Evolutionary conservation across 306 rosid species (phyloP), one percentile per base, ranked within the genome.

Genomic region (Oemleria cerasiformis): DNA sequence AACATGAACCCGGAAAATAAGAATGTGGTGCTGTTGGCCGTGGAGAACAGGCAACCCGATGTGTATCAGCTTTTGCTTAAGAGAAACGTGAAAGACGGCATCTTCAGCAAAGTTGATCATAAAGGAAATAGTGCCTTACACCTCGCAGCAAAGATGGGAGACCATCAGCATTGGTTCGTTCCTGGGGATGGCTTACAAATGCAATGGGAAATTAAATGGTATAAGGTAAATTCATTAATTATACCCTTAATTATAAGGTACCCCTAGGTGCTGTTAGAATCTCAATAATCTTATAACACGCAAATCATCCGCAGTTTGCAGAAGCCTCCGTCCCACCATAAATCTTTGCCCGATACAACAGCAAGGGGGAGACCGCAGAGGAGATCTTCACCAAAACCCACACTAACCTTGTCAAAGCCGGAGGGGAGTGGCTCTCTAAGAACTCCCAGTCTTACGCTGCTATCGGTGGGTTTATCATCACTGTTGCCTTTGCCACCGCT

Each of bases 191-290:
- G 92, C 0, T 61, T 85, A 34, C 90, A 87, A 78, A 85, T 89
- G 88, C 87, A 89, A 57, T 85, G 90, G 87, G 92, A 89, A 79
- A 63, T 81, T 66, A 89, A 78, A 65, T 87, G 96, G 96, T 82
- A 67, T 68, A 39, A 73, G 84, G 96, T 89, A 65, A 36, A 30
- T 30, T 30, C 36, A 30, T 30, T 30, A 30, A 30, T 30, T 30
- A 30, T 30, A 30, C 36, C 36, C 36, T 2, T 30, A 2, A 30
- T 30, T 30, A 30, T 30, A 30, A 30, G 2, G 36, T 30, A 30
- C 36, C 36, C 36, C 2, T 30, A 30, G 3, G 2, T 30, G 3
- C 36, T 30, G 36, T 30, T 30, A 30, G 36, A 30, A 30, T 30
- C 13, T 65, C 36, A 30, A 30, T 9, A 15, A 63, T 12, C 17